These are phyloP conservation scores for Metahyphopichia silvanorum DNA, from an alignment of 805 yeast genomes.

Conservation along the genomic window DNA sequence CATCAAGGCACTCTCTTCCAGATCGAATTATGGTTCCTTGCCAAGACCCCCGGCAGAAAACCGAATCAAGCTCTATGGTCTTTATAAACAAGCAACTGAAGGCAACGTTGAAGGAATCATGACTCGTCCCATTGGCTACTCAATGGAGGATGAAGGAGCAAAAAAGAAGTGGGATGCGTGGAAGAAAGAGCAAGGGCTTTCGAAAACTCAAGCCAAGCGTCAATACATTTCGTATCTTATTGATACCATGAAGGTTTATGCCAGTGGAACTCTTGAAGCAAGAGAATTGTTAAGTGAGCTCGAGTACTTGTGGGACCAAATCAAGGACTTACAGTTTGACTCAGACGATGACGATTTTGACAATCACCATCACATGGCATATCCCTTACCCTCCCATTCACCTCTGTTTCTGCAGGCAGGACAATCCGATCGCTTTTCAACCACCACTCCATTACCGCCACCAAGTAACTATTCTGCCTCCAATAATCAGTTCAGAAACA, in stretches of 20 bases:
- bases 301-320: constrained; percentile 73
- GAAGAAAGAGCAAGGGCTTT: constrained; percentile 68
- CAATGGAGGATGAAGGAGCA: constrained; percentile 63
- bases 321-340: constrained; percentile 44
- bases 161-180: constrained; percentile 83
- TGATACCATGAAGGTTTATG: constrained; percentile 69
- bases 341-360: constrained; percentile 28
- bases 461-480: constrained; percentile 24
- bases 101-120: constrained; percentile 73
- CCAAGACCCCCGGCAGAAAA: constrained; percentile 77
- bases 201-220: constrained; percentile 70
- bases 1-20: constrained; percentile 65
- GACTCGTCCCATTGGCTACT: constrained; percentile 59
- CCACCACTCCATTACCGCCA: constrained; percentile 33
- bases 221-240: constrained; percentile 65
- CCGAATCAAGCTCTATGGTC: constrained; percentile 69
- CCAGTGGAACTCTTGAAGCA: constrained; percentile 64
- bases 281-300: constrained; percentile 63
- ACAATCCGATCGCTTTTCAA: constrained; percentile 33
- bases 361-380: constrained; percentile 7
- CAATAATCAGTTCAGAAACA: constrained; percentile 28
- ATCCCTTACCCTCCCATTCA: constrained; percentile 29
- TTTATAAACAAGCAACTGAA: constrained; percentile 87
- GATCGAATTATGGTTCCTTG: constrained; percentile 57
- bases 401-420: constrained; percentile 30